Conservation (phyloP, 1,284 basidiomycete species). For the Ceratobasidium sp. region DNA sequence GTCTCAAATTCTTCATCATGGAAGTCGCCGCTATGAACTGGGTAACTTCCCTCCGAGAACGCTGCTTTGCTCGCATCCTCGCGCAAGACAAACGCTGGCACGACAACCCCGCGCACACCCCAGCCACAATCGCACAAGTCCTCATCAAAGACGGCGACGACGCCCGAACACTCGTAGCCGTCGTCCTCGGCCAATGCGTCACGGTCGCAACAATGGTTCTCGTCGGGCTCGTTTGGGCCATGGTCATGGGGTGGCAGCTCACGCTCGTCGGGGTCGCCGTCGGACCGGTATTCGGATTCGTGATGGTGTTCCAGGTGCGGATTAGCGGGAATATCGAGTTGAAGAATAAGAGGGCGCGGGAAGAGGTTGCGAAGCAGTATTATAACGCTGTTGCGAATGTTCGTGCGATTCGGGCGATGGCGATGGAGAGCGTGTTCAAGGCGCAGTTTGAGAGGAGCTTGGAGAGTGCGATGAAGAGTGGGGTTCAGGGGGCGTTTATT, state of each 20-base stretch:
- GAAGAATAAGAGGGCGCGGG: constrained; percentile 84
- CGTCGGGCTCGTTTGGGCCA: constrained; percentile 89
- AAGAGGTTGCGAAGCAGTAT: constrained; percentile 87
- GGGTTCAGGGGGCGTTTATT: constrained; percentile 82
- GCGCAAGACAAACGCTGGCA: constrained; percentile 93
- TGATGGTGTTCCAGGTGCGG: constrained; percentile 79
- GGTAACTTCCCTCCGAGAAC: constrained; percentile 76
- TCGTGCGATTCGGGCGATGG: constrained; percentile 89
- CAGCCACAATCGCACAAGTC: constrained; percentile 78
- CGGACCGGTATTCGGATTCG: constrained; percentile 83
- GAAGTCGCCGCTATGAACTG: constrained; percentile 82
- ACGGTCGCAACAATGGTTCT: constrained; percentile 86
- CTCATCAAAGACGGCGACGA: constrained; percentile 95
- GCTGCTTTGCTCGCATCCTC: constrained; percentile 74
- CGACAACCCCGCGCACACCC: constrained; percentile 76
- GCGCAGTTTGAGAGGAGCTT: constrained; percentile 76
- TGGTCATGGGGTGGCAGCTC: constrained; percentile 91
- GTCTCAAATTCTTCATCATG: constrained; percentile 82
- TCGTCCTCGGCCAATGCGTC: constrained; percentile 78
- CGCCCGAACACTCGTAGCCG: constrained; percentile 81
- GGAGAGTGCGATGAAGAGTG: constrained; percentile 73
- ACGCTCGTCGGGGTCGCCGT: constrained; percentile 92
- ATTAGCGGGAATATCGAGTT: constrained; percentile 80
- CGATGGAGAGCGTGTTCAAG: constrained; percentile 83
- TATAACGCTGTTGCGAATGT: constrained; percentile 92